Percentiles rank a stretch among this genome's conserved stretches.
Evolutionary conservation across 2,329 filamentous ascomycete genomes (phyloP).

Genomic region (Simplicillium sp.): DNA sequence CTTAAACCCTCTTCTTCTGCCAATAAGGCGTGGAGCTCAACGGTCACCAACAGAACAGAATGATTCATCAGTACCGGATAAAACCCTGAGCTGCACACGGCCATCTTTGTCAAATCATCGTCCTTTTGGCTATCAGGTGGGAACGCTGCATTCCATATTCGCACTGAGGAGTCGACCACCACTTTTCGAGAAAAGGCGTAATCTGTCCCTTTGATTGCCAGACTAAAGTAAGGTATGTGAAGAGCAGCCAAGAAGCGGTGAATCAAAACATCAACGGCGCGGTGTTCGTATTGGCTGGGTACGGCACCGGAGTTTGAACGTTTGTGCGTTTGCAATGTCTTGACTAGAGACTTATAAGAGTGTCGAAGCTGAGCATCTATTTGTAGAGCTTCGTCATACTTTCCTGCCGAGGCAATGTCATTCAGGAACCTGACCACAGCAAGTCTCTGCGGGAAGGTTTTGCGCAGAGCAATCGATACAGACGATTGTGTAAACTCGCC

Average conservation of each 20-base stretch:
- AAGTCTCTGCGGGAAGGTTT: slow-evolving; percentile 32
- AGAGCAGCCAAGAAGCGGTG: slow-evolving; percentile 44
- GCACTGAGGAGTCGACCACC: slow-evolving; percentile 35
- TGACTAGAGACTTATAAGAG: slow-evolving; percentile 30
- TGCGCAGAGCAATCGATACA: slow-evolving; percentile 29
- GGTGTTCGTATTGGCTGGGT: slow-evolving; percentile 27
- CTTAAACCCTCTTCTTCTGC: slow-evolving; percentile 30
- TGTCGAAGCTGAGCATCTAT: slow-evolving; percentile 31
- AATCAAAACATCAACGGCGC: slow-evolving; percentile 38
- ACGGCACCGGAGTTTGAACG: slow-evolving; percentile 7
- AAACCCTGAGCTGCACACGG: slow-evolving; percentile 28
- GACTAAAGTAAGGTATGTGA: slow-evolving; percentile 40
- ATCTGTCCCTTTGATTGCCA: slow-evolving; percentile 26
- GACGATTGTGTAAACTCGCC: slow-evolving; percentile 29
- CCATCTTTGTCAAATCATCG: slow-evolving; percentile 22
- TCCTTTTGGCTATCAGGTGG: slow-evolving; percentile 10
- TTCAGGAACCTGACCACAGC: slow-evolving; percentile 33
- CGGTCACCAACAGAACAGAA: slow-evolving; percentile 22
- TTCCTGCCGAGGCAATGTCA: slow-evolving; percentile 21
- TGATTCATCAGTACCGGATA: slow-evolving; percentile 26
- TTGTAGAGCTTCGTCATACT: slow-evolving; percentile 34
- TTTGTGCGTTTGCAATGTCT: slow-evolving; percentile 17
- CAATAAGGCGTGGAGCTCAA: slow-evolving; percentile 30
- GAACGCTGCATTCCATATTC: slow-evolving; percentile 31
- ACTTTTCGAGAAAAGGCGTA: slow-evolving; percentile 42